Evolutionary conservation across 257 asterid genomes (phyloP).

Genomic region (Nicotiana benthamiana): DNA sequence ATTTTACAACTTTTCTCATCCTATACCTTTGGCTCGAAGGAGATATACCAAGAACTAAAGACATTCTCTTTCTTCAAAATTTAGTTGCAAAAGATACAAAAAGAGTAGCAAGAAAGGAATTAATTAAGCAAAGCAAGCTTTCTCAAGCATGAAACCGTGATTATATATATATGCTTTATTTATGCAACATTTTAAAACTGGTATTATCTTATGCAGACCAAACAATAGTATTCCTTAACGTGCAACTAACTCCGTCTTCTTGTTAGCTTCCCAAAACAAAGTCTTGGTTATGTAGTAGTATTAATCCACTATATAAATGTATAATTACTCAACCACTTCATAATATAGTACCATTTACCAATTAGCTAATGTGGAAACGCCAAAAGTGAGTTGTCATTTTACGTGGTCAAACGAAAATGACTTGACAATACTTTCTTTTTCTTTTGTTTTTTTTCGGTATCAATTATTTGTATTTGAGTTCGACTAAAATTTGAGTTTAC

Average conservation of each 20-base stretch:
- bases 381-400: background rate
- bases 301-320: background rate
- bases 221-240: background rate
- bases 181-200: background rate
- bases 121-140: background rate
- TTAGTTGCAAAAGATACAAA: background rate
- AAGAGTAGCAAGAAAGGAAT: background rate
- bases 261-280: background rate
- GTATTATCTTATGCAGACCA: background rate
- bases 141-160: background rate
- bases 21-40: background rate
- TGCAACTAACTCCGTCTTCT: background rate
- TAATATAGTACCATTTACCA: background rate
- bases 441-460: background rate
- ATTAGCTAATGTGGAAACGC: background rate
- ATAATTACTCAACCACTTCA: background rate
- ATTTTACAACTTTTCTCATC: background rate
- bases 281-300: background rate
- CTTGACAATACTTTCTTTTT: background rate
- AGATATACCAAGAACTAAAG: background rate
- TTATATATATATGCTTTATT: no score
- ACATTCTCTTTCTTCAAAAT: background rate
- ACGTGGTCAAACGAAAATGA: background rate
- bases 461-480: rapidly evolving
- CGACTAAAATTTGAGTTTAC: no score